Conservation (phyloP, 306 rosid species). For the Cajanus cajan region DNA sequence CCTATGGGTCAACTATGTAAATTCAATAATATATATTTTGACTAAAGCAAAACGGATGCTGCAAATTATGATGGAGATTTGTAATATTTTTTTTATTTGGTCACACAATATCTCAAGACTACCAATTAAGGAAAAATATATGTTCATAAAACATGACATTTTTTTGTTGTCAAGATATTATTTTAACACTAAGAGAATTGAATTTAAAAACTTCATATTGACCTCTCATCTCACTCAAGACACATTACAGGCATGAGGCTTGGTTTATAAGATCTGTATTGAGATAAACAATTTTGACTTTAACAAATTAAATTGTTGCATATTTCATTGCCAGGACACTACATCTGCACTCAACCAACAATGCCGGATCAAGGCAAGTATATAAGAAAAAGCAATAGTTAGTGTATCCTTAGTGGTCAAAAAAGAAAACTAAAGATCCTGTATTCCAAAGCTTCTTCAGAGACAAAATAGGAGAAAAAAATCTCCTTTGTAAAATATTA, state of each 20-base stretch:
- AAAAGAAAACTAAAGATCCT: neutral
- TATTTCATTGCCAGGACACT: slow-evolving; percentile 14
- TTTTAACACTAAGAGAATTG: no score
- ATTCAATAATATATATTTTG: slow-evolving; percentile 25
- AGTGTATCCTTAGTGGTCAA: neutral
- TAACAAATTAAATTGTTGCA: neutral
- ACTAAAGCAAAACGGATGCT: neutral
- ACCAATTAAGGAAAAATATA: no score
- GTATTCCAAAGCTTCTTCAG: neutral
- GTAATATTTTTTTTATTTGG: no score
- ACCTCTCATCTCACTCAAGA: no score
- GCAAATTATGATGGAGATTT: neutral
- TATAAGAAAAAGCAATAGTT: neutral
- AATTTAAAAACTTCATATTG: no score
- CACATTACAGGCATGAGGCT: no score
- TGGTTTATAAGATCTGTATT: no score
- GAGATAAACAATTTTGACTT: slow-evolving; percentile 15
- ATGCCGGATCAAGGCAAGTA: slow-evolving; percentile 2
- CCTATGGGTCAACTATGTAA: slow-evolving; percentile 28
- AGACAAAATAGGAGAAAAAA: neutral
- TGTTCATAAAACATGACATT: no score
- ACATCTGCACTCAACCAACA: slow-evolving; percentile 19
- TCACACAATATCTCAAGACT: no score
- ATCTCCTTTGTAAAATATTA: neutral
- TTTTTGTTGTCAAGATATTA: no score